Evolutionary conservation across 805 yeast genomes (phyloP), one percentile per base, ranked within the genome.

Genomic region (Candida caryicola): DNA sequence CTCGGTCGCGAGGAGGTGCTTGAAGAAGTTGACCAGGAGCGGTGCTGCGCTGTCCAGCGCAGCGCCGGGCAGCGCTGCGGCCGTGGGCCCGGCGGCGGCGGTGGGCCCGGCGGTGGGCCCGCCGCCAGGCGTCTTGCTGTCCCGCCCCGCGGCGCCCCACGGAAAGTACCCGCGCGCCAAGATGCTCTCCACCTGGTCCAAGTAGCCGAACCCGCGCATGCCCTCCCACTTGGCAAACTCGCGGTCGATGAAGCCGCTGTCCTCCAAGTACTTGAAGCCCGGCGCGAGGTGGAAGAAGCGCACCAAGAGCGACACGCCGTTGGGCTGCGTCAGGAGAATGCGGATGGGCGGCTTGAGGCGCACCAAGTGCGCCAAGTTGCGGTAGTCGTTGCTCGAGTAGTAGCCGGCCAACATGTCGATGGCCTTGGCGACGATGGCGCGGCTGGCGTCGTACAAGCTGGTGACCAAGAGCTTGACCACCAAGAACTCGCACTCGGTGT

Each of bases 1-100:
- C 41, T 77, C 83, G 0, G 96, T 87, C 37, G 82, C 77, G 1
- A 87, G 83, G 33, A 91, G 66, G 50, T 82, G 86, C 12, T 87
- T 85, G 59, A 86, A 88, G 50, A 91, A 85, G 54, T 86, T 90
- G 17, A 73, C 12, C 5, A 34, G 37, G n/a, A n/a, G n/a, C n/a
- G n/a, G n/a, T n/a, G 8, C 33, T 35, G 5, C 25, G 26, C 2
- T 38, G 29, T 14, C 16, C 31, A 8, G 21, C 25, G 43, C 33
- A n/a, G n/a, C n/a, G n/a, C n/a, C n/a, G n/a, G n/a, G n/a, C n/a
- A n/a, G n/a, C n/a, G n/a, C n/a, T n/a, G n/a, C n/a, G n/a, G n/a
- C n/a, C n/a, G n/a, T n/a, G n/a, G n/a, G n/a, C n/a, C n/a, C n/a
- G n/a, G n/a, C n/a, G n/a, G n/a, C n/a, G n/a, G n/a, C n/a, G n/a